Evolutionary conservation across 352 stramenopile genomes (phyloP).

Genomic region (Pythium chondricola): DNA sequence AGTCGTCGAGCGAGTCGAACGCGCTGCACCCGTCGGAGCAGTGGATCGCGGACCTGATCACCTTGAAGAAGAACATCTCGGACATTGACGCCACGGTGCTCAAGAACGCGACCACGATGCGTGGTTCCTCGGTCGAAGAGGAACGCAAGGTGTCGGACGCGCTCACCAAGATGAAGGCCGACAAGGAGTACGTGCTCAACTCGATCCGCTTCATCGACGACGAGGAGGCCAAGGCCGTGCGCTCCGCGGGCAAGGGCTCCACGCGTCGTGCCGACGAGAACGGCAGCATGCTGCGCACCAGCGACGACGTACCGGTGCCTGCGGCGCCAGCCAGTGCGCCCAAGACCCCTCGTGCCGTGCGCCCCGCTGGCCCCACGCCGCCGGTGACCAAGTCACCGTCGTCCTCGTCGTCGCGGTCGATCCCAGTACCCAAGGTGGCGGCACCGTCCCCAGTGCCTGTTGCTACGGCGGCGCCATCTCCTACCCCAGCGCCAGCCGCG

Average conservation of each 20-base stretch:
- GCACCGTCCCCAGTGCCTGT: constrained; percentile 1
- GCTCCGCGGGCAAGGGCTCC: constrained; percentile 63
- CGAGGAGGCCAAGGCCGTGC: constrained; percentile 85
- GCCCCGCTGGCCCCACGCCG: constrained; percentile 9
- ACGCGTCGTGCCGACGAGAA: constrained; percentile 46
- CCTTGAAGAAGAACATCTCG: constrained; percentile 82
- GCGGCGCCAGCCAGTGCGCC: constrained; percentile 5
- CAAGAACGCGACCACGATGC: constrained; percentile 49
- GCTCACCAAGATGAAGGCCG: constrained; percentile 82
- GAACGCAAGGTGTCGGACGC: constrained; percentile 58
- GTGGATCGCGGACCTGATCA: constrained; percentile 84
- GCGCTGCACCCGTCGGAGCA: constrained; percentile 70
- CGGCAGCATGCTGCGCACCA: constrained; percentile 29
- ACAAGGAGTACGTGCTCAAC: constrained; percentile 88
- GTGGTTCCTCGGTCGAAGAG: constrained; percentile 47
- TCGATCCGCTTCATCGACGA: constrained; percentile 87
- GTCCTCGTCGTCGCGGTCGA: background rate
- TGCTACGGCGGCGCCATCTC: background rate
- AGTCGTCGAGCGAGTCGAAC: constrained; percentile 47
- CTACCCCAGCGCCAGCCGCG: background rate
- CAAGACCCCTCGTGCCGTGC: constrained; percentile 18
- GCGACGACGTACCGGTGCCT: constrained; percentile 7
- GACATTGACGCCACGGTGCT: constrained; percentile 70
- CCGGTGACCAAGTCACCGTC: no score
- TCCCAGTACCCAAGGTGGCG: constrained; percentile 1